Conservation (phyloP, 2,329 filamentous ascomycete species). For the Aspergillus phoenicis region DNA sequence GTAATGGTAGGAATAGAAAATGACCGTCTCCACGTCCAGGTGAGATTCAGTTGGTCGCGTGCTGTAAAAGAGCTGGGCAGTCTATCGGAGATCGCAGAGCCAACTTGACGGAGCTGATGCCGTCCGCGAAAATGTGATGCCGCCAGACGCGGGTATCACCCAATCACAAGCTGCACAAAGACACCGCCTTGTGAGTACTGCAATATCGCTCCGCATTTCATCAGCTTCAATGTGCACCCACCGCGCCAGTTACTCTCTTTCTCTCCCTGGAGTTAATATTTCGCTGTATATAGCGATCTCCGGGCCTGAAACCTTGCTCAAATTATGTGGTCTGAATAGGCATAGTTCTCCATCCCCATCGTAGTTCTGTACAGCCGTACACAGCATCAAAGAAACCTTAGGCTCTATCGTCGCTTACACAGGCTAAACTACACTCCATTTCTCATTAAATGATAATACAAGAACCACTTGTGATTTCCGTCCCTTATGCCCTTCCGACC, state of each 20-base stretch:
- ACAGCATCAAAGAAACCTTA: not conserved
- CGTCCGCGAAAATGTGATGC: slow-evolving; percentile 40
- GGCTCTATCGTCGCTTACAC: not conserved
- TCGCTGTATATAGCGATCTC: too few relatives aligned
- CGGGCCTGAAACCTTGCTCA: too few relatives aligned
- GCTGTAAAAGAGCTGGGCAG: slow-evolving; percentile 6
- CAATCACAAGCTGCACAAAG: slow-evolving; percentile 24
- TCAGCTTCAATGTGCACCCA: not conserved
- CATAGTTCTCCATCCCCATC: not conserved
- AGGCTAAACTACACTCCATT: not conserved
- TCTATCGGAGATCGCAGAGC: slow-evolving; percentile 12
- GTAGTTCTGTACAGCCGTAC: not conserved
- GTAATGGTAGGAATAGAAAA: not conserved
- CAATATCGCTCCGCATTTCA: not conserved
- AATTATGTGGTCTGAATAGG: too few relatives aligned
- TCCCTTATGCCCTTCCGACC: slow-evolving; percentile 67
- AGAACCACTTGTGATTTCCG: not conserved
- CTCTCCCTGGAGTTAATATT: not conserved
- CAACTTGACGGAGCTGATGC: slow-evolving; percentile 13
- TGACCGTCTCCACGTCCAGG: not conserved
- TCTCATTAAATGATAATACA: not conserved
- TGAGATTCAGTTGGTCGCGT: slow-evolving; percentile 8
- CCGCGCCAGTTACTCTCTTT: not conserved
- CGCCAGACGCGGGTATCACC: slow-evolving; percentile 23
- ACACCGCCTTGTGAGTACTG: slow-evolving; percentile 31